Evolutionary conservation across 345 rosid species (phyloP).

Genomic region (Citrus trifoliata): DNA sequence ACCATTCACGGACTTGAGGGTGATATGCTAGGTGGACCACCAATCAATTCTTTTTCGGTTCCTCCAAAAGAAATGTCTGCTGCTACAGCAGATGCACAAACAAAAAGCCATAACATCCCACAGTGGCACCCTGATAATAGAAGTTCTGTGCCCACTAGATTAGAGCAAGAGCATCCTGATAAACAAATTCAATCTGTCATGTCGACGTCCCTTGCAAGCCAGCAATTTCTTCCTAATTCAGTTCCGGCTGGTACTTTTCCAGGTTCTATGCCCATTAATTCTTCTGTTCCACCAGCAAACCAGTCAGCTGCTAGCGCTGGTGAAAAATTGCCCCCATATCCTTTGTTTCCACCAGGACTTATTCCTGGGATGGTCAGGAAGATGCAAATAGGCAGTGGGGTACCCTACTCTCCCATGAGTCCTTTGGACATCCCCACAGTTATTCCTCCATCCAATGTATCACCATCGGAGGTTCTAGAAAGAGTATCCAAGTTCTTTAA

Average conservation of each 20-base stretch:
- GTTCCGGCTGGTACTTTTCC: slow-evolving; percentile 54
- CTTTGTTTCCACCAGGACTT: slow-evolving; percentile 96
- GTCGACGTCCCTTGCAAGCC: slow-evolving; percentile 44
- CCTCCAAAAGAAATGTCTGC: slow-evolving; percentile 48
- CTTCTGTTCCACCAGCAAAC: slow-evolving; percentile 50
- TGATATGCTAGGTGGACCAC: slow-evolving; percentile 82
- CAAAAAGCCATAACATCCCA: slow-evolving; percentile 31
- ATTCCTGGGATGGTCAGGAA: slow-evolving; percentile 99
- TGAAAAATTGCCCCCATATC: slow-evolving; percentile 87
- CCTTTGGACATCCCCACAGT: slow-evolving; percentile 94
- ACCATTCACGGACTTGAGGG: slow-evolving; percentile 68
- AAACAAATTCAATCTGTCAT: slow-evolving; percentile 32
- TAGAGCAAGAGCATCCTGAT: slow-evolving; percentile 54
- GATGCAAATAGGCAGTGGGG: slow-evolving; percentile 98
- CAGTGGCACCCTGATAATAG: slow-evolving; percentile 70
- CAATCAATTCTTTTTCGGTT: slow-evolving; percentile 47
- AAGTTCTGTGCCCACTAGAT: slow-evolving; percentile 30
- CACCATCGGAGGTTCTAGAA: slow-evolving; percentile 76
- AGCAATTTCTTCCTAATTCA: slow-evolving; percentile 63
- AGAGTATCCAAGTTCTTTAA: slow-evolving; percentile 89
- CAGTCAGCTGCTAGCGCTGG: slow-evolving; percentile 43
- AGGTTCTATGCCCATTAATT: slow-evolving; percentile 56
- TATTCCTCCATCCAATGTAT: slow-evolving; percentile 76
- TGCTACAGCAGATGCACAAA: slow-evolving; percentile 40
- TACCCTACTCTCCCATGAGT: slow-evolving; percentile 91